Evolutionary conservation across 306 rosid genomes (phyloP).

Genomic region (Sindora glabra): DNA sequence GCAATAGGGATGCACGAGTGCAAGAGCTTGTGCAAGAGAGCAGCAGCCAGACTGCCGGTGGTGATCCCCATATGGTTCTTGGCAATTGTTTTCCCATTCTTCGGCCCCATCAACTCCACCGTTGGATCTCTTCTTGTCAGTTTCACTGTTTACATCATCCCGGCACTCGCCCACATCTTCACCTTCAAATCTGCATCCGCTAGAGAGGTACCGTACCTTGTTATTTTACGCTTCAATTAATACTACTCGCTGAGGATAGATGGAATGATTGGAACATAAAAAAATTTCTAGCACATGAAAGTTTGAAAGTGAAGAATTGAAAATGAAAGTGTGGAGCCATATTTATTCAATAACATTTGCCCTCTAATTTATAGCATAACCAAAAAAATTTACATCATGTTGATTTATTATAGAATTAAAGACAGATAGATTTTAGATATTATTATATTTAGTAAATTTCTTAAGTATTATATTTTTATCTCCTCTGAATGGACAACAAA

Average conservation of each 20-base stretch:
- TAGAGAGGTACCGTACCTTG: conserved; percentile 47
- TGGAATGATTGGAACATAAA: conserved; percentile 8
- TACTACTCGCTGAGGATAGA: background rate
- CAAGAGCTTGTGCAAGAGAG: conserved; percentile 89
- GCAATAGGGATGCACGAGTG: conserved; percentile 84
- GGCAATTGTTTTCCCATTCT: conserved; percentile 91
- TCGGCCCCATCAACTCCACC: conserved; percentile 95
- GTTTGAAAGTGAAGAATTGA: no score
- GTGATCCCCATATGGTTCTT: conserved; percentile 94
- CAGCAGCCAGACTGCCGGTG: conserved; percentile 86
- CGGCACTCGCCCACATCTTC: conserved; percentile 78
- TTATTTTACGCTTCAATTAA: background rate
- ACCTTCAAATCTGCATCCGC: conserved; percentile 80
- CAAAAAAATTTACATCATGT: no score
- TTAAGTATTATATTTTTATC: no score
- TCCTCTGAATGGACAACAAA: no score
- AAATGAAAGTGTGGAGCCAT: no score
- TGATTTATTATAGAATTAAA: no score
- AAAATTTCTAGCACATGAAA: no score
- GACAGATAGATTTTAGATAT: no score
- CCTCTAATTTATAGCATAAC: no score
- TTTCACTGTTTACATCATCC: conserved; percentile 95
- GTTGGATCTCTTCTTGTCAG: conserved; percentile 97
- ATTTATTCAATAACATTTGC: no score
- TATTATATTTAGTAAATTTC: no score